These are phyloP conservation scores for Sporothrix luriei DNA, from an alignment of 2,329 filamentous ascomycete genomes.

Conservation along the genomic window DNA sequence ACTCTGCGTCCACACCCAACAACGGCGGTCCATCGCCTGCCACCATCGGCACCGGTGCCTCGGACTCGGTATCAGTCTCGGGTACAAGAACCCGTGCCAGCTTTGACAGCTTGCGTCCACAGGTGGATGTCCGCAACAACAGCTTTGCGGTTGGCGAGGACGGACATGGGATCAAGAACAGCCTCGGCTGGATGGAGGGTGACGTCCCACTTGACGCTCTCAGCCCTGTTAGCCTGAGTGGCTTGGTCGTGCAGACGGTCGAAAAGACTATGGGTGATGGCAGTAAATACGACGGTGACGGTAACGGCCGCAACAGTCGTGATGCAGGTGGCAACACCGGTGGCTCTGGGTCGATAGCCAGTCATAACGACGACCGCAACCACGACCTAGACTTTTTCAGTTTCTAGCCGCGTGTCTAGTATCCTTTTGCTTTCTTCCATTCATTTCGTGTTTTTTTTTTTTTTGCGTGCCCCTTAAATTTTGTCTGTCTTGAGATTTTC, in stretches of 20 bases:
- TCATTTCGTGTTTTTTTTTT: conserved; percentile 1
- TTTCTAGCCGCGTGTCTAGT: conserved; percentile 37
- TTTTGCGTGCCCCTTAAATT: background rate
- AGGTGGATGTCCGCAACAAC: conserved; percentile 6
- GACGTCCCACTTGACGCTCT: conserved; percentile 35
- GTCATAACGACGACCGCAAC: conserved; percentile 39
- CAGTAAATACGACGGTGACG: background rate
- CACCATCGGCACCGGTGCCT: background rate
- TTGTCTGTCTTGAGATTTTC: conserved; percentile 7
- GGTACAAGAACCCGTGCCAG: conserved; percentile 2
- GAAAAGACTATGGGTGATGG: conserved; percentile 38
- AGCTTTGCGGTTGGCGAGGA: background rate
- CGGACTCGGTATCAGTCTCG: conserved; percentile 8
- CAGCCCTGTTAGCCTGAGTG: conserved; percentile 43
- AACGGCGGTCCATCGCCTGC: background rate
- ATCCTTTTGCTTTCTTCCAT: conserved; percentile 4
- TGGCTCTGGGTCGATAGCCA: background rate
- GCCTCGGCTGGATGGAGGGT: conserved; percentile 39
- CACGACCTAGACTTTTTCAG: conserved; percentile 49
- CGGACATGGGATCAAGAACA: conserved; percentile 26
- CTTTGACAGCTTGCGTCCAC: conserved; percentile 13
- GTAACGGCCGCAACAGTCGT: background rate
- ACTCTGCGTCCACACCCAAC: background rate
- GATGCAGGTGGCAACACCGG: background rate
- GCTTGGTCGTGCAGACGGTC: conserved; percentile 41